phyloP scores from a whole-genome alignment of 768 basidiomycete genomes.

The Astraeus odoratus region DNA sequence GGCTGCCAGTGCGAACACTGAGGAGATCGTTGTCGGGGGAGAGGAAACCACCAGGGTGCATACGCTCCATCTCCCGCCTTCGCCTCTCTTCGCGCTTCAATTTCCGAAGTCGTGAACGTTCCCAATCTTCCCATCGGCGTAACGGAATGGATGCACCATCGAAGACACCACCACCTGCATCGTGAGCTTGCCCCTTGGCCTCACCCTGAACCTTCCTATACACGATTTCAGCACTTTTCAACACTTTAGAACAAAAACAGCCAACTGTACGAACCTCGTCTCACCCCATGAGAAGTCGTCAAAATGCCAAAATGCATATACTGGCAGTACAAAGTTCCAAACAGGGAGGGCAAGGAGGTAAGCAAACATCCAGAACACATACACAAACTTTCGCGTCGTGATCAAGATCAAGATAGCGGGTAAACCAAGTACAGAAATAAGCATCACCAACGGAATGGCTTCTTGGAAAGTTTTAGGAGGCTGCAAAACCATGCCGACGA shows the following conservation, averaged over 20 bases:
- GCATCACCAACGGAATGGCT: conserved; percentile 88
- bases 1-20: conserved; percentile 49
- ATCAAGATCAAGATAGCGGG: conserved; percentile 90
- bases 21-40: conserved; percentile 59
- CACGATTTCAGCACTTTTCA: conserved; percentile 9
- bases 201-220: conserved; percentile 93
- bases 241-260: conserved; percentile 2
- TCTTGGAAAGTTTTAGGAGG: conserved; percentile 85
- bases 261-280: conserved; percentile 66
- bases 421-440: conserved; percentile 86
- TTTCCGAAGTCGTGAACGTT: conserved; percentile 89
- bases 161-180: conserved; percentile 46
- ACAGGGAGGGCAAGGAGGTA: conserved; percentile 90
- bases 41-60: conserved; percentile 62
- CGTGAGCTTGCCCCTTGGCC: conserved; percentile 71
- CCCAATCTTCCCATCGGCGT: conserved; percentile 99
- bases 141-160: conserved; percentile 69
- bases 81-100: conserved; percentile 80
- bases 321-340: conserved; percentile 92
- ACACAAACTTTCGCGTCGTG: conserved; percentile 91
- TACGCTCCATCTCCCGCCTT: conserved; percentile 72
- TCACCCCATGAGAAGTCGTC: conserved; percentile 99
- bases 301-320: conserved; percentile 99
- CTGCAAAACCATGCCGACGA: conserved; percentile 69
- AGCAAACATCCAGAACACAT: conserved; percentile 97